Evolutionary conservation across 1,139 yeast species (phyloP).

Genomic region (Candida tetrigidarum): DNA sequence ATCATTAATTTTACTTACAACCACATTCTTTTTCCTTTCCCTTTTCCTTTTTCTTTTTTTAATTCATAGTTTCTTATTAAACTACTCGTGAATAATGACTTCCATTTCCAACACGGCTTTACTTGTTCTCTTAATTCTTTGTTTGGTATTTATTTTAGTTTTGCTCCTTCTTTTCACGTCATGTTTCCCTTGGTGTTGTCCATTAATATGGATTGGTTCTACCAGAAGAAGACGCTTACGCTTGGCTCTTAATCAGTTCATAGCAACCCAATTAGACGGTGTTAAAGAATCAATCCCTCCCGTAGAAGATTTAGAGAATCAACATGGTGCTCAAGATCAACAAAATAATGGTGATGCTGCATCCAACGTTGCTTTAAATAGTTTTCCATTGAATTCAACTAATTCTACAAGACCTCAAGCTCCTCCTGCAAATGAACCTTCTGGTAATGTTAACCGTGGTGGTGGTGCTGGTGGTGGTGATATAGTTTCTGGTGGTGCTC

Average conservation of each 20-base stretch:
- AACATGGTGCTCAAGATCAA: neutral
- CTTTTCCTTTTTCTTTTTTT: neutral
- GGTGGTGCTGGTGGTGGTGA: neutral
- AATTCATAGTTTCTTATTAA: no score
- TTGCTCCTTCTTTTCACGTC: constrained; percentile 8
- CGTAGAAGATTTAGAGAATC: constrained; percentile 13
- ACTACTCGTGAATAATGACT: no score
- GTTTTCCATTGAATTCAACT: constrained; percentile 18
- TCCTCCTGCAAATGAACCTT: neutral
- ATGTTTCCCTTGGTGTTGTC: constrained; percentile 11
- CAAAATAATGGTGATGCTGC: constrained; percentile 9
- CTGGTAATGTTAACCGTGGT: neutral
- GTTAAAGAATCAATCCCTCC: neutral
- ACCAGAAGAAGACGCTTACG: constrained; percentile 6
- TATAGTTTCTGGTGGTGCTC: neutral
- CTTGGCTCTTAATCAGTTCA: neutral
- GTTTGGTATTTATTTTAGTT: constrained; percentile 7
- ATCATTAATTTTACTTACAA: neutral
- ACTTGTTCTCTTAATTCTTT: constrained; percentile 8
- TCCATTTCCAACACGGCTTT: constrained; percentile 12
- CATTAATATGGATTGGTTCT: constrained; percentile 2
- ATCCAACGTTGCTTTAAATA: constrained; percentile 19
- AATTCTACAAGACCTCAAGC: neutral
- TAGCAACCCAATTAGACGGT: neutral
- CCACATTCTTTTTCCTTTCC: neutral